Conservation (phyloP, 306 rosid genomes). For the Geum urbanum region DNA sequence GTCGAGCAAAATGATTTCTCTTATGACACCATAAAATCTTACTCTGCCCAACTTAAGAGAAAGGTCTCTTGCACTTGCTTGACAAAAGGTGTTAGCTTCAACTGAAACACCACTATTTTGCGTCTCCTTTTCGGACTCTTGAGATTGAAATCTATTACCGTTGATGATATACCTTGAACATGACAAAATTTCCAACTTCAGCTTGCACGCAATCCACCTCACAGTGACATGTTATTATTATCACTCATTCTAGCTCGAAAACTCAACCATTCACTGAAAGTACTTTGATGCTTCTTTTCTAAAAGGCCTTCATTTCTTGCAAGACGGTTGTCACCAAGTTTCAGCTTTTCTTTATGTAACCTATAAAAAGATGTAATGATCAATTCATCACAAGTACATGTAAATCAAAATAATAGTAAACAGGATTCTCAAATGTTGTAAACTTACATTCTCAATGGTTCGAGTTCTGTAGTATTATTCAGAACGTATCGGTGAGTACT, state of each 20-base stretch:
- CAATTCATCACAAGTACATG: neutral
- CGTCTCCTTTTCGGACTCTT: neutral
- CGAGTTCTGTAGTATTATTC: neutral
- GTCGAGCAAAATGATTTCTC: neutral
- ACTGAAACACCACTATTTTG: constrained; percentile 3
- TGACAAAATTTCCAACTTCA: neutral
- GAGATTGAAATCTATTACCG: neutral
- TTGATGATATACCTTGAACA: neutral
- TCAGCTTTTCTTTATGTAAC: too few species aligned
- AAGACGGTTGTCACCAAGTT: too few species aligned
- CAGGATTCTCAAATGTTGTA: neutral
- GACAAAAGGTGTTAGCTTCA: constrained; percentile 1
- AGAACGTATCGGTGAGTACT: neutral
- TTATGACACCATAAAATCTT: neutral
- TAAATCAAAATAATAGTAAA: neutral
- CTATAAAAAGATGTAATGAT: too few species aligned
- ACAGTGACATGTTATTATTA: too few species aligned
- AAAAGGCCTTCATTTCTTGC: too few species aligned
- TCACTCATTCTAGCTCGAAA: too few species aligned
- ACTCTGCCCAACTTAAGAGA: neutral
- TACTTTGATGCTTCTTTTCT: too few species aligned
- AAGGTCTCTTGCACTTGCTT: constrained; percentile 2
- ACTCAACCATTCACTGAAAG: too few species aligned
- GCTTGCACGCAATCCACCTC: too few species aligned
- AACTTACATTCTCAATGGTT: neutral